These are phyloP conservation scores for Sclerotiophoma versabilis DNA, from an alignment of 2,329 filamentous ascomycete species.

Conservation along the genomic window DNA sequence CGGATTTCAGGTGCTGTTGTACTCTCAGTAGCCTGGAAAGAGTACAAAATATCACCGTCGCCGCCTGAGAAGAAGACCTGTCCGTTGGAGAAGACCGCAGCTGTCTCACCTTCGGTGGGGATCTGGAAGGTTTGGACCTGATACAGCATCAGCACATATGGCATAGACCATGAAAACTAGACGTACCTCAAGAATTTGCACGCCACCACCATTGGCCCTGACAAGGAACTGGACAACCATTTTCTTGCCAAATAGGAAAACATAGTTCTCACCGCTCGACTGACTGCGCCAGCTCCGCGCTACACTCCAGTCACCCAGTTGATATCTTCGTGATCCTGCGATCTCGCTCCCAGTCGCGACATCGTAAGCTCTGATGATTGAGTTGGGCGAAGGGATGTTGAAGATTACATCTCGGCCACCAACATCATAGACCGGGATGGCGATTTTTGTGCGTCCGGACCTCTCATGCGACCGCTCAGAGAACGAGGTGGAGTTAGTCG, in stretches of 20 bases:
- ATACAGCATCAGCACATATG: not conserved
- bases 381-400: constrained; percentile 41
- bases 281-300: constrained; percentile 38
- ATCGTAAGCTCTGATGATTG: constrained; percentile 36
- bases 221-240: constrained; percentile 39
- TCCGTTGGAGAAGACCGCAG: constrained; percentile 29
- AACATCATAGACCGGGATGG: constrained; percentile 31
- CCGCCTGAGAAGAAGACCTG: constrained; percentile 36
- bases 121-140: constrained; percentile 40
- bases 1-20: constrained; percentile 25
- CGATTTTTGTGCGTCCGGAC: constrained; percentile 40
- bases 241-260: constrained; percentile 43
- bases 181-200: constrained; percentile 37
- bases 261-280: constrained; percentile 34
- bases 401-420: constrained; percentile 34
- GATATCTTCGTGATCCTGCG: constrained; percentile 29
- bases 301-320: constrained; percentile 41
- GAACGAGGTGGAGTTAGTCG: constrained; percentile 18
- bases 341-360: constrained; percentile 23
- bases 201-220: constrained; percentile 11
- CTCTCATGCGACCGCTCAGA: constrained; percentile 26
- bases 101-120: constrained; percentile 38
- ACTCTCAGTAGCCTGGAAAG: constrained; percentile 38
- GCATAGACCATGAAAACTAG: not conserved
- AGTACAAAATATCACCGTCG: constrained; percentile 36